Conservation (phyloP, 768 basidiomycete species). For the Hygrocybe coccinea region DNA sequence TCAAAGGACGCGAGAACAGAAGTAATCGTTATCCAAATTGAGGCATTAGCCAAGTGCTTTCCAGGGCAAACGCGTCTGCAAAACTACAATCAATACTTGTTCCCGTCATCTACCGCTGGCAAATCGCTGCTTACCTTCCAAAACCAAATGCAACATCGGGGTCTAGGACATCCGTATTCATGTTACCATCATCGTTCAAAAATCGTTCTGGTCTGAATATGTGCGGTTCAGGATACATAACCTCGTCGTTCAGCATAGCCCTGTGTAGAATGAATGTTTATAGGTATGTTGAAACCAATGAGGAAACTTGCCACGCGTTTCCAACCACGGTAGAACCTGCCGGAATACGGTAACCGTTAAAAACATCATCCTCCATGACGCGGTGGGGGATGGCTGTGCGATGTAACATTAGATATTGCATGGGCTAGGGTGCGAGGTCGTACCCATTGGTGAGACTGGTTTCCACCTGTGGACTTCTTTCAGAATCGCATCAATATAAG, state of each 20-base stretch:
- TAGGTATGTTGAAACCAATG: background rate
- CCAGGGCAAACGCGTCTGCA: slow-evolving; percentile 8
- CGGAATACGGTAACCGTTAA: slow-evolving; percentile 39
- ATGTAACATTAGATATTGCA: background rate
- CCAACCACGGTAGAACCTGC: slow-evolving; percentile 36
- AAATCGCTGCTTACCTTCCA: slow-evolving; percentile 32
- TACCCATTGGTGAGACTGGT: slow-evolving; percentile 29
- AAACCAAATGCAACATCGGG: slow-evolving; percentile 38
- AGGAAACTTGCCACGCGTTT: slow-evolving; percentile 30
- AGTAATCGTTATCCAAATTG: slow-evolving; percentile 8
- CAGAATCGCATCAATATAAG: slow-evolving; percentile 35
- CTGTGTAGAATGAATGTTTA: slow-evolving; percentile 17
- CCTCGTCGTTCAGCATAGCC: slow-evolving; percentile 32
- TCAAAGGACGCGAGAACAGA: slow-evolving; percentile 7
- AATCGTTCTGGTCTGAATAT: slow-evolving; percentile 45
- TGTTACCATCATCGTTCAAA: slow-evolving; percentile 37
- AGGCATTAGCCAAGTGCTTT: slow-evolving; percentile 1
- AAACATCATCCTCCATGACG: slow-evolving; percentile 39
- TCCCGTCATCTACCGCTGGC: no score
- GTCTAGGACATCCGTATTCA: slow-evolving; percentile 31
- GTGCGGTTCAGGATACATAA: slow-evolving; percentile 31
- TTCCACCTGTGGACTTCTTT: slow-evolving; percentile 36
- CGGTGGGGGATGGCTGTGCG: slow-evolving; percentile 31
- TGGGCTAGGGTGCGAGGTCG: background rate
- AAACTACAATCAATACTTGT: slow-evolving; percentile 9